Evolutionary conservation across 768 basidiomycete species (phyloP).

Genomic region (Phylloporus arenicola): DNA sequence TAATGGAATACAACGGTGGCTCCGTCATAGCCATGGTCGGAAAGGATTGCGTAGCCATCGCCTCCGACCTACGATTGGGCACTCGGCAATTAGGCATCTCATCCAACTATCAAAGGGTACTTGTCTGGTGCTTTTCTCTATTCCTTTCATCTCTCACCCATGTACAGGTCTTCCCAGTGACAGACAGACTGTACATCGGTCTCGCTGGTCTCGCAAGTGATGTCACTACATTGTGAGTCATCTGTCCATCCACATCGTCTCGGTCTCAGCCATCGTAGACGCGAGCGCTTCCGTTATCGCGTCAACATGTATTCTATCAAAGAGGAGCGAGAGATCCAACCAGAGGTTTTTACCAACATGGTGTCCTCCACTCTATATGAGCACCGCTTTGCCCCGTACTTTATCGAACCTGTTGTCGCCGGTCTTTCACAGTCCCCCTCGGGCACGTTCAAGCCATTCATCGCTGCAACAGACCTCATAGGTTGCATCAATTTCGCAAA

Average conservation of each 20-base stretch:
- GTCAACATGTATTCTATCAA: conserved; percentile 99
- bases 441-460: conserved; percentile 80
- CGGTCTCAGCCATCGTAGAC: conserved; percentile 40
- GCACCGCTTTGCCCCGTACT: conserved; percentile 93
- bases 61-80: conserved; percentile 88
- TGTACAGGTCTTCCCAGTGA: conserved; percentile 83
- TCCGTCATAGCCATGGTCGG: conserved; percentile 99
- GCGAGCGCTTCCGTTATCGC: conserved; percentile 86
- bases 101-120: conserved; percentile 90
- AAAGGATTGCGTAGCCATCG: conserved; percentile 98
- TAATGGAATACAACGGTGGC: conserved; percentile 94
- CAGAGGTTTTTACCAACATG: conserved; percentile 93
- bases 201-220: conserved; percentile 92
- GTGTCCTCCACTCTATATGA: conserved; percentile 95
- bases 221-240: conserved; percentile 78
- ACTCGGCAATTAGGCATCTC: conserved; percentile 83
- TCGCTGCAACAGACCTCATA: conserved; percentile 91
- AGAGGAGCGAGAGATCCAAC: conserved; percentile 94
- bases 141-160: conserved; percentile 1
- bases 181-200: conserved; percentile 88
- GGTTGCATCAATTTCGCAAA: conserved; percentile 91
- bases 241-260: not conserved
- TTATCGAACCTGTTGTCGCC: conserved; percentile 94
- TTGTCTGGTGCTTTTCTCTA: conserved; percentile 11
- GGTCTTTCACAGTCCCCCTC: conserved; percentile 73